phyloP scores from a whole-genome alignment of 2,329 filamentous ascomycete genomes.

The Colletotrichum aenigma region DNA sequence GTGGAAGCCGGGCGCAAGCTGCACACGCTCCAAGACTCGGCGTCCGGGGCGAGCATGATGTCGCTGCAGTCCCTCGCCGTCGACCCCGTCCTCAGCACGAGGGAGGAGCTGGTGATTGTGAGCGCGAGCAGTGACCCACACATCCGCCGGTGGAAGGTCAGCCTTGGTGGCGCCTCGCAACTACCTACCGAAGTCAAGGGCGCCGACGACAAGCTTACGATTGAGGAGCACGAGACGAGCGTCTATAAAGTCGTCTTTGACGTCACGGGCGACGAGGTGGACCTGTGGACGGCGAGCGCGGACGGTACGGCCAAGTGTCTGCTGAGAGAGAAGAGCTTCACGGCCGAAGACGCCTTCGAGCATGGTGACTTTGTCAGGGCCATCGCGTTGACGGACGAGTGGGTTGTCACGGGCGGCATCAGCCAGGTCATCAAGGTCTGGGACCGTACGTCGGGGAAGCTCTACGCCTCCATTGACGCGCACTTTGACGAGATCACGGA shows the following conservation, averaged over 20 bases:
- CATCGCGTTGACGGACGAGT: constrained; percentile 74
- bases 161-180: constrained; percentile 56
- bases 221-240: constrained; percentile 87
- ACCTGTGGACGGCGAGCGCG: constrained; percentile 92
- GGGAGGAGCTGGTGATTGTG: constrained; percentile 63
- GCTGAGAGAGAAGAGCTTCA: constrained; percentile 70
- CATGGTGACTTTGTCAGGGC: constrained; percentile 93
- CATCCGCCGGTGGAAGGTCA: constrained; percentile 78
- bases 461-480: constrained; percentile 77
- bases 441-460: constrained; percentile 74
- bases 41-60: constrained; percentile 64
- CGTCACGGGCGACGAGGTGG: constrained; percentile 60
- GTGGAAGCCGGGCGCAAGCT: constrained; percentile 69
- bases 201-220: constrained; percentile 47
- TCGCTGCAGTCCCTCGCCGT: constrained; percentile 81
- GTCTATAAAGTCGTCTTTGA: constrained; percentile 84
- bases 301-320: constrained; percentile 89
- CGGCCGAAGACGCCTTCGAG: constrained; percentile 70
- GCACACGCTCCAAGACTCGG: constrained; percentile 77
- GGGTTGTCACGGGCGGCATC: constrained; percentile 86
- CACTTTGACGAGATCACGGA: constrained; percentile 95
- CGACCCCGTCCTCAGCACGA: constrained; percentile 66
- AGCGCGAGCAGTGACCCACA: constrained; percentile 82
- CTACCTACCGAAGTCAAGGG: constrained; percentile 42
- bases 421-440: constrained; percentile 93